These are phyloP conservation scores for Thyridium curvatum DNA, from an alignment of 2,329 filamentous ascomycete species.

Conservation along the genomic window DNA sequence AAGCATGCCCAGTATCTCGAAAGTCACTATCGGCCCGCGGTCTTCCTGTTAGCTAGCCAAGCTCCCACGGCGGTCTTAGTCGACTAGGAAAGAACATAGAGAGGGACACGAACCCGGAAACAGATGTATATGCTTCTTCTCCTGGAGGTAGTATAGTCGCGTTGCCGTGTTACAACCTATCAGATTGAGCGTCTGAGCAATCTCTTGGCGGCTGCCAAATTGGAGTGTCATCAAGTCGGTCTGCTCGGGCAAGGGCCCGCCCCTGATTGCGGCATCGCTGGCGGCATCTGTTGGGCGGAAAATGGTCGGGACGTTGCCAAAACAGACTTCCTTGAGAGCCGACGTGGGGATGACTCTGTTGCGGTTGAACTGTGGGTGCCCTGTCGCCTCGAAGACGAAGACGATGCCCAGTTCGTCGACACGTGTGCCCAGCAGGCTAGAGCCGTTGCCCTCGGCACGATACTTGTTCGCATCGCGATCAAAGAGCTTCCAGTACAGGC, in stretches of 20 bases:
- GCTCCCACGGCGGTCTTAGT: too few species aligned
- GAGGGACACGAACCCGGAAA: constrained; percentile 16
- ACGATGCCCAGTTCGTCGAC: constrained; percentile 28
- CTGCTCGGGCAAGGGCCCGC: constrained; percentile 8
- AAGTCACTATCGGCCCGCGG: constrained; percentile 1
- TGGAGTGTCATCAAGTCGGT: constrained; percentile 16
- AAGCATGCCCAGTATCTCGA: constrained; percentile 1
- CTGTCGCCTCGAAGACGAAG: constrained; percentile 30
- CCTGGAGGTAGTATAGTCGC: constrained; percentile 18
- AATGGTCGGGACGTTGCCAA: constrained; percentile 32
- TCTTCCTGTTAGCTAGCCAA: too few species aligned
- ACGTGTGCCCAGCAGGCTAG: background rate
- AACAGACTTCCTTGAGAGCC: constrained; percentile 29
- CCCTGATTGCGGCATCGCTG: constrained; percentile 12
- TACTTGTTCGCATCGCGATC: constrained; percentile 39
- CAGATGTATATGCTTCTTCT: constrained; percentile 13
- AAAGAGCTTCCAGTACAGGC: constrained; percentile 48
- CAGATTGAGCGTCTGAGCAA: constrained; percentile 26
- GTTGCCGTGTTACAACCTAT: constrained; percentile 31
- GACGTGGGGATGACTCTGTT: constrained; percentile 28
- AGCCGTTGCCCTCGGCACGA: constrained; percentile 40
- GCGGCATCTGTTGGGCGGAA: constrained; percentile 14
- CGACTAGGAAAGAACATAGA: too few species aligned
- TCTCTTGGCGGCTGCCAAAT: constrained; percentile 25
- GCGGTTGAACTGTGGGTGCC: constrained; percentile 24